Percentiles rank a stretch among this genome's conserved stretches.
Evolutionary conservation across 768 basidiomycete genomes (phyloP).

Genomic region (Hebeloma cylindrosporum): DNA sequence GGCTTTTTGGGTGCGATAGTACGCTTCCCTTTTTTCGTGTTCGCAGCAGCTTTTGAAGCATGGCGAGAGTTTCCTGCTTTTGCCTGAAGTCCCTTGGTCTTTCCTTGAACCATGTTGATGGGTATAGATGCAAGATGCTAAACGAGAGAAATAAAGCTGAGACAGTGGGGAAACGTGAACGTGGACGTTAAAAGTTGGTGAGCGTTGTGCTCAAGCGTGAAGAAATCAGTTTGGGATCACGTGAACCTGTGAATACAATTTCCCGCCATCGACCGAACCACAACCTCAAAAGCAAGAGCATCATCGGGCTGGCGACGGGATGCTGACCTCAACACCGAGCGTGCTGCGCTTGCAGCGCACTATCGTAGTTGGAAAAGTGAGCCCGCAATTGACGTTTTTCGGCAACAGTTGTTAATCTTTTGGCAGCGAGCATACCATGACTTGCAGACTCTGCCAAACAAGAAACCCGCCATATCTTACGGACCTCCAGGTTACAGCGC

Average conservation of each 20-base stretch:
- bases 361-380: slow-evolving; percentile 48
- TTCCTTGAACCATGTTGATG: slow-evolving; percentile 75
- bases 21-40: slow-evolving; percentile 77
- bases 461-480: slow-evolving; percentile 68
- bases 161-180: background rate
- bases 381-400: slow-evolving; percentile 1
- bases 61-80: slow-evolving; percentile 58
- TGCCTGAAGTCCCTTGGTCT: slow-evolving; percentile 70
- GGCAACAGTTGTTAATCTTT: slow-evolving; percentile 4
- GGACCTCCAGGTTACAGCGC: slow-evolving; percentile 86
- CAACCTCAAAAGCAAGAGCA: slow-evolving; percentile 22
- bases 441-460: slow-evolving; percentile 56
- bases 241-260: slow-evolving; percentile 29
- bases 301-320: slow-evolving; percentile 26
- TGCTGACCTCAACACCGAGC: slow-evolving; percentile 48
- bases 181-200: slow-evolving; percentile 1
- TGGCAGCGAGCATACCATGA: slow-evolving; percentile 74
- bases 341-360: slow-evolving; percentile 55
- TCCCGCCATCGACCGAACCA: slow-evolving; percentile 46
- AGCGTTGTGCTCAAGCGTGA: background rate
- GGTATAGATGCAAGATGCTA: background rate
- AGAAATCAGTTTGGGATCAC: slow-evolving; percentile 23
- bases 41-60: slow-evolving; percentile 64
- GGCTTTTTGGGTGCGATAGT: slow-evolving; percentile 83
- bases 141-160: background rate